These are phyloP conservation scores for Boletus bicolor DNA, from an alignment of 768 basidiomycete genomes.

Conservation along the genomic window DNA sequence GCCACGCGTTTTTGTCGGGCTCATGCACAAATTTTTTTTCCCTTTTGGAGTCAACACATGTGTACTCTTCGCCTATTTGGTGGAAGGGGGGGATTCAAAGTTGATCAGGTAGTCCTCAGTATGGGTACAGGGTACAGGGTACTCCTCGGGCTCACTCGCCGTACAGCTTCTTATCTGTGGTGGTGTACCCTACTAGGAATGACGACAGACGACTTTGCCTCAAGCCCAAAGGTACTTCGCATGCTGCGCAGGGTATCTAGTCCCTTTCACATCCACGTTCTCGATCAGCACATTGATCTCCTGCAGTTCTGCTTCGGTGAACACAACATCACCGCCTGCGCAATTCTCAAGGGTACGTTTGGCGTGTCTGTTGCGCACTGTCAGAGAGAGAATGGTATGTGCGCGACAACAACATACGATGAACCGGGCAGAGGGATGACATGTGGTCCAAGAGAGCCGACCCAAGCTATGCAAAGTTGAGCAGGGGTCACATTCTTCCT, in stretches of 20 bases:
- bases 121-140: too few species aligned
- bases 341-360: slow-evolving; percentile 46
- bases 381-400: too few species aligned
- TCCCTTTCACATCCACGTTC: slow-evolving; percentile 37
- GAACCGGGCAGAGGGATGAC: slow-evolving; percentile 53
- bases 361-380: slow-evolving; percentile 21
- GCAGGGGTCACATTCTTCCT: slow-evolving; percentile 42
- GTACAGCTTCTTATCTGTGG: too few species aligned
- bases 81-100: too few species aligned
- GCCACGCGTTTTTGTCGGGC: too few species aligned
- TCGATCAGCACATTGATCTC: slow-evolving; percentile 40
- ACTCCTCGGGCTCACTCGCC: too few species aligned
- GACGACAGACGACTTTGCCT: background rate
- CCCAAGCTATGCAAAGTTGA: slow-evolving; percentile 47
- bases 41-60: too few species aligned
- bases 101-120: too few species aligned
- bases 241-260: slow-evolving; percentile 33
- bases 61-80: too few species aligned
- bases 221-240: slow-evolving; percentile 33
- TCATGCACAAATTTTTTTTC: too few species aligned
- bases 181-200: too few species aligned
- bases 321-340: slow-evolving; percentile 39
- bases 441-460: slow-evolving; percentile 36
- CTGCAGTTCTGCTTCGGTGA: slow-evolving; percentile 38
- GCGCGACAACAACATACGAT: slow-evolving; percentile 23